Evolutionary conservation across 352 stramenopile genomes (phyloP), one percentile per base, ranked within the genome.

Genomic region (Phytophthora palmivora): DNA sequence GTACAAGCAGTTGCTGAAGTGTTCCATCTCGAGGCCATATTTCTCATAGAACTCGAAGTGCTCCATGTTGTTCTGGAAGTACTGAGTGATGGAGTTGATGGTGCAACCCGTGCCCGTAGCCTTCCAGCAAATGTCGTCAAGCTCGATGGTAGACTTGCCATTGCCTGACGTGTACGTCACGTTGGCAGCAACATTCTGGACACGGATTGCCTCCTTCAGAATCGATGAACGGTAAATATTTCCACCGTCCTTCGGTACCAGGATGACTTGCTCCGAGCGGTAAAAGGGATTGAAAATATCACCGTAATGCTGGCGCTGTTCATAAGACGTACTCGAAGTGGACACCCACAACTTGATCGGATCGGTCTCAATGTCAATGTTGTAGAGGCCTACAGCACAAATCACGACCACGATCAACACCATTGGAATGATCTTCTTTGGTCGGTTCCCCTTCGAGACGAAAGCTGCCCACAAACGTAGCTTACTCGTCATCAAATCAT

Each of bases 231-330:
- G 76, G 47, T 71, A 77, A 38, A 88, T 82, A 50, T 54, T 70
- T 1, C 79, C 79, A 18, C 79, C 81, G 18, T 88, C 78, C 46
- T 88, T 89, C 0, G 76, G 75, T 7, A 82, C 81, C 28, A 91
- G 11, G 38, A 91, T 84, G 21, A 87, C 41, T 44, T 91, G 79
- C 37, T 86, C 74, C 15, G 82, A 72, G 11, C 82, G 78, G 62
- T 88, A 91, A 58, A 91, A 91, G 1, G 82, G 82, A 52, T 76
- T 82, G 47, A 91, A 91, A 15, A 87, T 68, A 9, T 87, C 56
- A 12, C 72, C 79, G 28, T 84, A 89, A 38, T 79, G 75, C 49
- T 86, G 67, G 10, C 66, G 67, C 36, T 89, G 65, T 26, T 84
- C 67, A 59, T 78, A 87, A 8, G 78, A 71, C 6, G 58, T 76